These are phyloP conservation scores for Phytophthora sojae DNA, from an alignment of 352 stramenopile species.

Conservation along the genomic window DNA sequence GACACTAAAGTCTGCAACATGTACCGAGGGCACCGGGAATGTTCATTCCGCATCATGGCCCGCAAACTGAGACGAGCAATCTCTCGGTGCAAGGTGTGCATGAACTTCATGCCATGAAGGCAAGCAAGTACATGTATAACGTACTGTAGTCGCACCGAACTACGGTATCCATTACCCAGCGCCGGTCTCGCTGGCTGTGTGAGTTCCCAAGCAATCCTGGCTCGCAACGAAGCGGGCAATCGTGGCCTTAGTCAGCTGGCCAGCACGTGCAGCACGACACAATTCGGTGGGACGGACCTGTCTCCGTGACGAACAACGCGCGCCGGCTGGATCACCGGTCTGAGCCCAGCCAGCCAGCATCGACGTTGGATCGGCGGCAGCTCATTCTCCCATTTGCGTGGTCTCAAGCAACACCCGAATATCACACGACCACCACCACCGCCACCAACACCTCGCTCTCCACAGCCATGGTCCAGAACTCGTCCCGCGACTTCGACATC, in stretches of 20 bases:
- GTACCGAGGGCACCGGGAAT: slow-evolving; percentile 9
- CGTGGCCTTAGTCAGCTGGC: background rate
- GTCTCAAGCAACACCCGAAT: slow-evolving; percentile 7
- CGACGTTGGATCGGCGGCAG: slow-evolving; percentile 3
- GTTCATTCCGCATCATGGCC: slow-evolving; percentile 21
- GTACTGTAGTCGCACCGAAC: background rate
- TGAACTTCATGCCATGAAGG: background rate
- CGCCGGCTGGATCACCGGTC: no score
- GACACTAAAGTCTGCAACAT: background rate
- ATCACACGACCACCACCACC: background rate
- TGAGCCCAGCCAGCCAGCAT: no score
- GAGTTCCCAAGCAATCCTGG: slow-evolving; percentile 14
- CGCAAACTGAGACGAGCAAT: slow-evolving; percentile 19
- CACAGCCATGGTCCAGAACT: slow-evolving; percentile 30
- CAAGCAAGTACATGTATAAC: background rate
- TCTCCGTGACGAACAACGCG: slow-evolving; percentile 20
- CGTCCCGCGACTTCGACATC: slow-evolving; percentile 35
- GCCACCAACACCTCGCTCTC: background rate
- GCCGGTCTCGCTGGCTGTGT: background rate
- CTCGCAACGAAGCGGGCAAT: slow-evolving; percentile 28
- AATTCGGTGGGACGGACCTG: slow-evolving; percentile 1
- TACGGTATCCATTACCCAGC: slow-evolving; percentile 6
- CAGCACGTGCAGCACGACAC: background rate
- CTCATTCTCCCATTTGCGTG: slow-evolving; percentile 31
- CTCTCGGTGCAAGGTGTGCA: slow-evolving; percentile 7